Evolutionary conservation across 2,329 filamentous ascomycete species (phyloP).

Genomic region (Phyllosticta citribraziliensis): DNA sequence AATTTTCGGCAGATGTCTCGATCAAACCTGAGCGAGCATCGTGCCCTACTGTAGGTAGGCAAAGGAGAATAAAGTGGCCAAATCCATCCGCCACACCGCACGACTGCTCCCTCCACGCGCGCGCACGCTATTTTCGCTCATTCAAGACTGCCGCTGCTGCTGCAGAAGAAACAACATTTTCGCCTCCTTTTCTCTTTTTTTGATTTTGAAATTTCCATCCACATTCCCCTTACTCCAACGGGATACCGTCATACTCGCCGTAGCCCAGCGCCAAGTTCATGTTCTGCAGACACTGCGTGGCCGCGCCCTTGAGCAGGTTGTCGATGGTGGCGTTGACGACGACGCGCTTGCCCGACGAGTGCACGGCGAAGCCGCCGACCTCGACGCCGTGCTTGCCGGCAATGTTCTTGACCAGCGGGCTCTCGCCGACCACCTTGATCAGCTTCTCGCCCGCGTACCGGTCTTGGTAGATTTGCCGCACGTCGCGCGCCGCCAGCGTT

Average conservation of each 20-base stretch:
- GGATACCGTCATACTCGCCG: slow-evolving; percentile 80
- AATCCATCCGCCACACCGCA: not conserved
- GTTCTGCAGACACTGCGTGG: slow-evolving; percentile 89
- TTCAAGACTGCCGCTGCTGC: not conserved
- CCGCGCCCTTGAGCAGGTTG: slow-evolving; percentile 86
- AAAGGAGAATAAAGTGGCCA: not conserved
- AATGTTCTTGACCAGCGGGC: slow-evolving; percentile 77
- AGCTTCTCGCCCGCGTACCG: slow-evolving; percentile 93
- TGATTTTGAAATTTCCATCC: no score
- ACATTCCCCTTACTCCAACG: slow-evolving; percentile 21
- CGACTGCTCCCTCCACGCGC: not conserved
- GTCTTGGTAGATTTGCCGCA: slow-evolving; percentile 91
- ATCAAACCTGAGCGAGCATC: not conserved
- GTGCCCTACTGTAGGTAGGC: no score
- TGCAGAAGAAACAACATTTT: not conserved
- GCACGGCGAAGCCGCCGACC: slow-evolving; percentile 91
- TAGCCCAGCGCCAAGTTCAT: slow-evolving; percentile 91
- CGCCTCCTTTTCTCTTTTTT: not conserved
- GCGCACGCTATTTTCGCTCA: not conserved
- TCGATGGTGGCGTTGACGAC: slow-evolving; percentile 94
- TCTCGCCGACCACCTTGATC: slow-evolving; percentile 82
- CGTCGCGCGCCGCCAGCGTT: slow-evolving; percentile 81
- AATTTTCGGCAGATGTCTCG: not conserved
- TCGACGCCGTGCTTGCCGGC: slow-evolving; percentile 79
- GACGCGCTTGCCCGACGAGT: slow-evolving; percentile 78